Evolutionary conservation across 148 eudicot species (phyloP).

Genomic region (Chenopodium quinoa): DNA sequence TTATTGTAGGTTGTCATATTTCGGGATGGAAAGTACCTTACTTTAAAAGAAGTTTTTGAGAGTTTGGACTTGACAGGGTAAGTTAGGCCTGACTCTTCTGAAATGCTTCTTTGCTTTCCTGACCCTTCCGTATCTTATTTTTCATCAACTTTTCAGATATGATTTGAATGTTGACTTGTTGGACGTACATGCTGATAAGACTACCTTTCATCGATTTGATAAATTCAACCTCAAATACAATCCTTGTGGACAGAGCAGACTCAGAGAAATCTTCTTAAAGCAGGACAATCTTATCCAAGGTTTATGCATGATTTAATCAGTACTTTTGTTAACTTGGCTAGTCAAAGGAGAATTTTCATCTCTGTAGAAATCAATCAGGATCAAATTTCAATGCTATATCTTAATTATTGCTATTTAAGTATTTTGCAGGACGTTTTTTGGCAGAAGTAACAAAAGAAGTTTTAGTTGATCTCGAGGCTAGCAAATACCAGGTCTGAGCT

Average conservation of each 20-base stretch:
- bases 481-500: slow-evolving; percentile 62
- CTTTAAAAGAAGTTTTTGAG: slow-evolving; percentile 80
- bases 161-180: slow-evolving; percentile 80
- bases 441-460: slow-evolving; percentile 84
- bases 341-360: background rate
- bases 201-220: slow-evolving; percentile 83
- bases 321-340: background rate
- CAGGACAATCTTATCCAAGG: slow-evolving; percentile 91
- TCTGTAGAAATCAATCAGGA: background rate
- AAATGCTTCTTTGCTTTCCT: slow-evolving; percentile 8
- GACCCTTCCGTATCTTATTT: slow-evolving; percentile 9
- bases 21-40: slow-evolving; percentile 77
- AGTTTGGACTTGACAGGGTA: slow-evolving; percentile 82
- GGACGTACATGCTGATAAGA: slow-evolving; percentile 88
- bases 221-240: slow-evolving; percentile 87
- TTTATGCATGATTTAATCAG: slow-evolving; percentile 20
- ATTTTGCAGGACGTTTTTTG: slow-evolving; percentile 60
- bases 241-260: slow-evolving; percentile 88
- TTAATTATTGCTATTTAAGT: slow-evolving; percentile 6
- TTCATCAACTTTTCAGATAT: slow-evolving; percentile 43
- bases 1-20: slow-evolving; percentile 70
- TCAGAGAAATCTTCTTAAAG: slow-evolving; percentile 75
- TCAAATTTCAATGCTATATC: background rate
- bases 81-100: slow-evolving; percentile 20
- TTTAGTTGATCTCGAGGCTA: slow-evolving; percentile 68